A percentile compares a stretch with the other conserved stretches of the same genome.
Conservation (phyloP, 805 yeast genomes). For the Sugiyamaella boreocaroliniensis region DNA sequence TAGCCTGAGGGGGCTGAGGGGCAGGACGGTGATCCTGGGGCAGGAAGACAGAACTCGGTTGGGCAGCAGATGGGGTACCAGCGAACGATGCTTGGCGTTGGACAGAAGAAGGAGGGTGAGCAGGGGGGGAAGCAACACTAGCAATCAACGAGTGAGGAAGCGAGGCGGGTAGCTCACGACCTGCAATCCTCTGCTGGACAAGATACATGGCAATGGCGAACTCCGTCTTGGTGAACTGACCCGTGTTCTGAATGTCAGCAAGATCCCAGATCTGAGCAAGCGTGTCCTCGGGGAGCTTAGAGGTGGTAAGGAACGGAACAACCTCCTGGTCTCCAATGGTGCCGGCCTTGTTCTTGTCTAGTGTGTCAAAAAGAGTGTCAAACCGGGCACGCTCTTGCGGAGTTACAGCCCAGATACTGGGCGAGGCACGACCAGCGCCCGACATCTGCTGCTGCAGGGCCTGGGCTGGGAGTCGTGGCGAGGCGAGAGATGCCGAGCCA, state of each 20-base stretch:
- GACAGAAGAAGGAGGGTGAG: slow-evolving; percentile 29
- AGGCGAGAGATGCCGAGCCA: slow-evolving; percentile 16
- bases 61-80: slow-evolving; percentile 10
- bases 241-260: slow-evolving; percentile 81
- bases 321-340: slow-evolving; percentile 68
- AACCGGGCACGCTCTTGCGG: slow-evolving; percentile 68
- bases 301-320: slow-evolving; percentile 82
- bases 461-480: slow-evolving; percentile 5
- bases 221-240: slow-evolving; percentile 71
- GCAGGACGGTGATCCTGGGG: slow-evolving; percentile 7
- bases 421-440: slow-evolving; percentile 13
- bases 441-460: slow-evolving; percentile 19
- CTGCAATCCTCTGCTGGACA: slow-evolving; percentile 77
- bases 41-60: slow-evolving; percentile 11
- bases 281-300: slow-evolving; percentile 75
- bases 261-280: slow-evolving; percentile 87
- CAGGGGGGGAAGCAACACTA: slow-evolving; percentile 14
- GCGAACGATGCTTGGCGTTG: slow-evolving; percentile 23
- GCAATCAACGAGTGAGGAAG: slow-evolving; percentile 59
- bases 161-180: slow-evolving; percentile 67
- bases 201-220: slow-evolving; percentile 91
- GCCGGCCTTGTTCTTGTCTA: slow-evolving; percentile 63
- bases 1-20: slow-evolving; percentile 7
- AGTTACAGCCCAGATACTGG: slow-evolving; percentile 51
- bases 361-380: slow-evolving; percentile 67